phyloP scores from a whole-genome alignment of 345 rosid species.

The Dovyalis caffra region DNA sequence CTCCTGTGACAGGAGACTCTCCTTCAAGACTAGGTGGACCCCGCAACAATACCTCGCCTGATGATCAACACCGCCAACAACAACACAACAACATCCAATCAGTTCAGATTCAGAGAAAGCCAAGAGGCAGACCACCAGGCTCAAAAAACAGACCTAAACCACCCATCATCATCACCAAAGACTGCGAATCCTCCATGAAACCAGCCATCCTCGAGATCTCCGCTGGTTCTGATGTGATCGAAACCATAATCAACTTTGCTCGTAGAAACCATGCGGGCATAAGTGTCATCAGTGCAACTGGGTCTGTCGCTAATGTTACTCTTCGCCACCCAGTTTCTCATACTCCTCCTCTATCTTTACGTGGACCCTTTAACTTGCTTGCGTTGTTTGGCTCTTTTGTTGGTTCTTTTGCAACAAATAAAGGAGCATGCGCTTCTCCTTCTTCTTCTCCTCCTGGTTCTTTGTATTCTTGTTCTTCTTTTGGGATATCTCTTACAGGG shows the following conservation, averaged over 20 bases:
- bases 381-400: conserved; percentile 45
- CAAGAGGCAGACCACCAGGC: conserved; percentile 55
- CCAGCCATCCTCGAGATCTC: conserved; percentile 51
- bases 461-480: conserved; percentile 16
- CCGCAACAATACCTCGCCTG: conserved; percentile 9
- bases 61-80: not conserved
- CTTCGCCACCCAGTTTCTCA: conserved; percentile 46
- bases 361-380: conserved; percentile 46
- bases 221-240: conserved; percentile 48
- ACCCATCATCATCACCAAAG: conserved; percentile 37
- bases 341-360: conserved; percentile 30
- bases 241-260: conserved; percentile 33
- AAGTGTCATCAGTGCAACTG: conserved; percentile 40
- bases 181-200: conserved; percentile 38
- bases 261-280: conserved; percentile 31
- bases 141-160: conserved; percentile 63
- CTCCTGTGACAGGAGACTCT: not conserved
- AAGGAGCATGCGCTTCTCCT: not conserved
- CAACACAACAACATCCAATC: not conserved
- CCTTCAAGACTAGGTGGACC: not conserved
- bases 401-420: not conserved
- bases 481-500: conserved; percentile 48
- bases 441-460: conserved; percentile 4
- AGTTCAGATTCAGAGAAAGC: conserved; percentile 23
- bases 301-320: conserved; percentile 42